Evolutionary conservation across 2,329 filamentous ascomycete species (phyloP).

Genomic region (Dactylonectria macrodidyma): DNA sequence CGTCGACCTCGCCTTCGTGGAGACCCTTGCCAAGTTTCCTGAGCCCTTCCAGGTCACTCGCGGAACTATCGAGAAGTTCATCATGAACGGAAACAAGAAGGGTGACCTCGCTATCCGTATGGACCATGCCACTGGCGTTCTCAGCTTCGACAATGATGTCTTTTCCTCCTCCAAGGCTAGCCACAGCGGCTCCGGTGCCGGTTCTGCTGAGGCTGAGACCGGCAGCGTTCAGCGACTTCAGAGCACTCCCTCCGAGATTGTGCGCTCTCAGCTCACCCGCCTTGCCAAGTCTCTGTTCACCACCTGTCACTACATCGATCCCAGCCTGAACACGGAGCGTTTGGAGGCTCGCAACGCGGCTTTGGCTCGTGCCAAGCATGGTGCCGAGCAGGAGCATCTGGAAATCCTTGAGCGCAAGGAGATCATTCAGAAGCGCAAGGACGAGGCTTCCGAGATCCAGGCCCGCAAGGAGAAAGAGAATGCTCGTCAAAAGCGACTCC

Average conservation of each 20-base stretch:
- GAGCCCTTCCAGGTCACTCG: constrained; percentile 95
- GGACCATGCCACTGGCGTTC: constrained; percentile 93
- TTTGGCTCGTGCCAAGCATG: constrained; percentile 85
- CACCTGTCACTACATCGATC: constrained; percentile 96
- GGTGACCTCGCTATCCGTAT: constrained; percentile 96
- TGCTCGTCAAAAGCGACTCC: constrained; percentile 87
- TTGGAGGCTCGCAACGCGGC: constrained; percentile 85
- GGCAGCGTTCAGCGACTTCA: constrained; percentile 94
- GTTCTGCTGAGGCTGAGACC: constrained; percentile 88
- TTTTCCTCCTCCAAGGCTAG: constrained; percentile 97
- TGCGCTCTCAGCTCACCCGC: constrained; percentile 92
- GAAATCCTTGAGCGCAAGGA: constrained; percentile 89
- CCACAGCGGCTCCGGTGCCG: constrained; percentile 85
- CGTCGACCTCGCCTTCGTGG: constrained; percentile 93
- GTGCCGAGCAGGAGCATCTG: constrained; percentile 91
- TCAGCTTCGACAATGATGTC: constrained; percentile 98
- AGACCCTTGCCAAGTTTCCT: constrained; percentile 94
- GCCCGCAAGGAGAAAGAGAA: constrained; percentile 94
- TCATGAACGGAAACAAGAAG: constrained; percentile 99
- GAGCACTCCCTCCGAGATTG: constrained; percentile 97
- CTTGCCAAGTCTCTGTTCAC: constrained; percentile 92
- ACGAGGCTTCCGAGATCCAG: constrained; percentile 89
- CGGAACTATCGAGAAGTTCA: constrained; percentile 98
- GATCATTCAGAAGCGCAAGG: constrained; percentile 96
- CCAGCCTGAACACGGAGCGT: constrained; percentile 86